Evolutionary conservation across 2,329 filamentous ascomycete species (phyloP), one percentile per base, ranked within the genome.

Genomic region (Venturia aucupariae): DNA sequence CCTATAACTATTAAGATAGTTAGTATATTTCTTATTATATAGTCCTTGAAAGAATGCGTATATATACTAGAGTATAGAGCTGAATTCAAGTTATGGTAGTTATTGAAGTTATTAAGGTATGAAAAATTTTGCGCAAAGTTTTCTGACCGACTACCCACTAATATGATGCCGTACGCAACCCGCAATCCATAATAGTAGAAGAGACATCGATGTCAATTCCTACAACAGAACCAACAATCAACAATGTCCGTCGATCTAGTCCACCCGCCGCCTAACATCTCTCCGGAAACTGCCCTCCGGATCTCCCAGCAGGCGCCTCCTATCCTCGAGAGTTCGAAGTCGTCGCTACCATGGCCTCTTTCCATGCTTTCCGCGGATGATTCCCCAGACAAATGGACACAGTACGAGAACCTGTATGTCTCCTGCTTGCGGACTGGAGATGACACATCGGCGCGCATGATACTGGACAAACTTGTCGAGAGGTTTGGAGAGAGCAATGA

Each of bases 401-500:
- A 85, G 54, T 90, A 94, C 75, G 93, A 97, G 77, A 94, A 96
- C 73, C 82, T 97, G 22, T 80, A 97, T 69, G 79, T 94, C 41
- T 86, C 91, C 38, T 94, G 90, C 71, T 83, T 99, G 44, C 88
- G 90, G 61, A 92, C 90, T 0, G 89, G 90, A 63, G 90, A 97
- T 75, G 88, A 95, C 70, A 79, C 85, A 68, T 85, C 90, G 30
- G 94, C 94, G 30, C 85, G 86, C 68, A 75, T 86, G 69, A 90
- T 90, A 72, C 82, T 97, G 44, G 84, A 90, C 71, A 84, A 87
- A 67, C 82, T 99, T 57, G 86, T 86, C 4, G 80, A 84, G 66
- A 89, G 94, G 60, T 99, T 99, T 73, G 92, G 93, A 32, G 80
- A 83, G 32, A 81, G 85, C 42, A 96, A 97, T 75, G 91, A 97